Evolutionary conservation across 257 asterid species (phyloP).

Genomic region (Thymus quinquecostatus): DNA sequence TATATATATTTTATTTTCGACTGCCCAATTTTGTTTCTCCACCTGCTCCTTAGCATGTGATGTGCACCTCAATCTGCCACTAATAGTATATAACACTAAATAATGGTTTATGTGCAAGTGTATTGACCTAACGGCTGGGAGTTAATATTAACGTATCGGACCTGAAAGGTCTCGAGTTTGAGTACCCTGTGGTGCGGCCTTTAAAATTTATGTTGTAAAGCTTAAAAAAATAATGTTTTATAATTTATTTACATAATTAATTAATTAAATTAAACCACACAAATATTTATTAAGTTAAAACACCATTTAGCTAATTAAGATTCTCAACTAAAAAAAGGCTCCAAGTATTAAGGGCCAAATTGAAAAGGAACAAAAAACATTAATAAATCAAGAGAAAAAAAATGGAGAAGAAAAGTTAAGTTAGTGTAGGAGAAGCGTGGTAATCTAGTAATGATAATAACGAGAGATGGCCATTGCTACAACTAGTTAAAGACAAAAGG

Average conservation of each 20-base stretch:
- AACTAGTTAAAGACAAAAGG: slow-evolving; percentile 30
- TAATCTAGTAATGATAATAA: slow-evolving; percentile 12
- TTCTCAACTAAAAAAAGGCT: too few relatives aligned
- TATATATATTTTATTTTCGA: background rate
- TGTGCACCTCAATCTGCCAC: background rate
- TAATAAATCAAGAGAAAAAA: background rate
- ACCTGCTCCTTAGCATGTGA: slow-evolving; percentile 20
- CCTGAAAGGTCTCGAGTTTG: too few relatives aligned
- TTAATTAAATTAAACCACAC: too few relatives aligned
- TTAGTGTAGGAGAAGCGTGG: slow-evolving; percentile 5
- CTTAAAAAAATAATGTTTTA: too few relatives aligned
- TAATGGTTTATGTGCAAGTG: background rate
- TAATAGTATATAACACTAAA: background rate
- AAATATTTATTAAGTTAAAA: too few relatives aligned
- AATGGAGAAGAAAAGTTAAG: too few relatives aligned
- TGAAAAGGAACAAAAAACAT: background rate
- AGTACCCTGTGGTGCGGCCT: too few relatives aligned
- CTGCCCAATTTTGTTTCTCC: slow-evolving; percentile 27
- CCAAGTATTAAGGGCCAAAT: background rate
- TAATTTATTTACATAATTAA: too few relatives aligned
- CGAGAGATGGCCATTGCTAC: background rate
- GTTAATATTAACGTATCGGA: too few relatives aligned
- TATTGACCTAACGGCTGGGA: too few relatives aligned
- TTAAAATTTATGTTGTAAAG: too few relatives aligned
- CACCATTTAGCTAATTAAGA: too few relatives aligned